These are phyloP conservation scores for Mycena vulgaris DNA, from an alignment of 768 basidiomycete genomes.

Conservation along the genomic window DNA sequence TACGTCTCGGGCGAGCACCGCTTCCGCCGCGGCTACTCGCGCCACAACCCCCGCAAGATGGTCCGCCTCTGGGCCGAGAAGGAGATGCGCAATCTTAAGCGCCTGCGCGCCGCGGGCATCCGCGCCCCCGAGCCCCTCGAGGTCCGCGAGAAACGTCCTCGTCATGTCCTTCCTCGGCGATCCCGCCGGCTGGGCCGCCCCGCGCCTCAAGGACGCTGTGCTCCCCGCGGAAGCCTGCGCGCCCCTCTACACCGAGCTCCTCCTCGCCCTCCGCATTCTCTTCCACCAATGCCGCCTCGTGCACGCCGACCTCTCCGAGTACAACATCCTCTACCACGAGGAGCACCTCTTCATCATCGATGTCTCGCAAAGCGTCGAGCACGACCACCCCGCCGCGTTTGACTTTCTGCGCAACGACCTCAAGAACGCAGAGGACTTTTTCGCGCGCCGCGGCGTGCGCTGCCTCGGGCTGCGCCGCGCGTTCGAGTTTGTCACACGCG, in stretches of 20 bases:
- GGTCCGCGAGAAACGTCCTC: slow-evolving; percentile 95
- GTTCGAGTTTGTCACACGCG: slow-evolving; percentile 91
- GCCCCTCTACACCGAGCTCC: slow-evolving; percentile 81
- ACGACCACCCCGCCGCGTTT: slow-evolving; percentile 96
- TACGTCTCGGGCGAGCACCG: slow-evolving; percentile 97
- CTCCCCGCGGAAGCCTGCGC: slow-evolving; percentile 64
- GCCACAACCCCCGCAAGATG: slow-evolving; percentile 97
- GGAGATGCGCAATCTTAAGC: slow-evolving; percentile 95
- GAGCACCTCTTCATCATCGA: slow-evolving; percentile 94
- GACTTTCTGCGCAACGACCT: slow-evolving; percentile 96
- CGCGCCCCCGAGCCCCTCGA: slow-evolving; percentile 92
- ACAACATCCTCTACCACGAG: slow-evolving; percentile 94
- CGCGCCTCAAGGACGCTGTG: slow-evolving; percentile 91
- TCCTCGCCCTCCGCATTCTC: slow-evolving; percentile 86
- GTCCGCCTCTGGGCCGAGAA: slow-evolving; percentile 99
- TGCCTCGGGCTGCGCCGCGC: slow-evolving; percentile 85
- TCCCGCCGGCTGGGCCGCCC: slow-evolving; percentile 89
- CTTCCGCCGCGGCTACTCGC: slow-evolving; percentile 92
- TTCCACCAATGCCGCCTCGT: slow-evolving; percentile 94
- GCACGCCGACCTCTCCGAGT: slow-evolving; percentile 98
- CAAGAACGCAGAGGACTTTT: slow-evolving; percentile 94
- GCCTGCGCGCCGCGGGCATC: slow-evolving; percentile 87
- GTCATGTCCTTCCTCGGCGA: slow-evolving; percentile 96
- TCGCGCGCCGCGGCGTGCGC: slow-evolving; percentile 79
- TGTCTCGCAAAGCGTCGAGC: slow-evolving; percentile 98